Evolutionary conservation across 208 protist genomes (phyloP), one percentile per base, ranked within the genome.

Genomic region (Crithidia expoeki): DNA sequence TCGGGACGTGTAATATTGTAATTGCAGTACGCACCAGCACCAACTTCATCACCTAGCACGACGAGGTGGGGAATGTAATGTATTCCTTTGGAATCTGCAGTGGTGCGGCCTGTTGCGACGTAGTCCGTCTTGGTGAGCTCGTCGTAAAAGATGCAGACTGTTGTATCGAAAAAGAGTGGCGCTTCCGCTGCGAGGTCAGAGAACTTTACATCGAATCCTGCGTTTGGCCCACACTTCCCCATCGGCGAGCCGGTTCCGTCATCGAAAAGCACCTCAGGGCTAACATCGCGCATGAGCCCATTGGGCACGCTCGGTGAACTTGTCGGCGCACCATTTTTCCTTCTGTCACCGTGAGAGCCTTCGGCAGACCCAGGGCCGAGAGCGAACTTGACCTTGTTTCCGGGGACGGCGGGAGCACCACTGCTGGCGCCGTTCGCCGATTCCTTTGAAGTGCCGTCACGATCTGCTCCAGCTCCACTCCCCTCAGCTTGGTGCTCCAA

Each of bases 141-240:
- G 46, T 89, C 83, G 60, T 80, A 81, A 60, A 94, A 91, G 36
- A 94, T 76, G 69, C 84, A 92, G 3, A 80, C 89, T 7, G 81
- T 80, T 19, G 84, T 94, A 69, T 94, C 89, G 63, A 94, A 92
- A 51, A 94, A 94, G 17, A 84, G 74, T 9, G 84, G 84, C 21
- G 74, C 74, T 10, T 52, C 68, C 0, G 36, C 40, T 12, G 46
- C 51, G 16, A 60, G 27, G 51, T 72, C 58, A 32, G 32, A 28
- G 14, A 50, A 30, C 38, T 28, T 30, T 2, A 21, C 56, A 19
- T 73, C 55, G 52, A 28, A 33, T 19, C 62, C 65, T 1, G 30
- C 46, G 28, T 38, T 63, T 9, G 59, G 55, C 4, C 36, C 59
- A 19, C 34, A 21, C 23, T 23, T 30, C 17, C 38, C 66, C 19